Conservation (phyloP, 2,329 filamentous ascomycete genomes). For the Didymella segeticola region DNA sequence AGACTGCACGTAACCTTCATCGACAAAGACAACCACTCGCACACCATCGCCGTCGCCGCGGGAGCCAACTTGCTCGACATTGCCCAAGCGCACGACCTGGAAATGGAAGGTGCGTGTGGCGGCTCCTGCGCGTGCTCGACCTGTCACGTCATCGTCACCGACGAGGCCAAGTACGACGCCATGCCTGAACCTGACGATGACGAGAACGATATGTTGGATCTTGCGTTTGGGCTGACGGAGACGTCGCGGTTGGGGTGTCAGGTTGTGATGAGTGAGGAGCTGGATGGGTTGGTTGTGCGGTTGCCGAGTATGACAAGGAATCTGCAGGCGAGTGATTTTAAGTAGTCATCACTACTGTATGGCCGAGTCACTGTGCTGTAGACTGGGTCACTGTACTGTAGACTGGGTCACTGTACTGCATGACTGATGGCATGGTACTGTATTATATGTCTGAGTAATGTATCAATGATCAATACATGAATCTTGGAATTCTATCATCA, state of each 20-base stretch:
- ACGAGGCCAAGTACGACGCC: constrained; percentile 75
- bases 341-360: too few species aligned
- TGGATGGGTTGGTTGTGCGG: constrained; percentile 85
- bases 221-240: constrained; percentile 89
- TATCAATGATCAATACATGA: too few species aligned
- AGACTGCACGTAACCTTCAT: constrained; percentile 91
- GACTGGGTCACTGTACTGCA: too few species aligned
- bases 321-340: constrained; percentile 91
- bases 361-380: too few species aligned
- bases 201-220: constrained; percentile 66
- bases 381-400: too few species aligned
- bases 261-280: constrained; percentile 86
- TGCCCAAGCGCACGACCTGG: constrained; percentile 90
- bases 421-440: too few species aligned
- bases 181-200: constrained; percentile 64
- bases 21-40: constrained; percentile 81
- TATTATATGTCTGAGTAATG: too few species aligned
- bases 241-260: constrained; percentile 86
- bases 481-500: too few species aligned
- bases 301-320: constrained; percentile 95
- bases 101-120: constrained; percentile 98
- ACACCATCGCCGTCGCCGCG: constrained; percentile 79
- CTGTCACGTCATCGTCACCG: constrained; percentile 85
- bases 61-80: constrained; percentile 96
- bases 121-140: constrained; percentile 93